phyloP scores from a whole-genome alignment of 495 filamentous ascomycete genomes.

The Elasticomyces elasticus region DNA sequence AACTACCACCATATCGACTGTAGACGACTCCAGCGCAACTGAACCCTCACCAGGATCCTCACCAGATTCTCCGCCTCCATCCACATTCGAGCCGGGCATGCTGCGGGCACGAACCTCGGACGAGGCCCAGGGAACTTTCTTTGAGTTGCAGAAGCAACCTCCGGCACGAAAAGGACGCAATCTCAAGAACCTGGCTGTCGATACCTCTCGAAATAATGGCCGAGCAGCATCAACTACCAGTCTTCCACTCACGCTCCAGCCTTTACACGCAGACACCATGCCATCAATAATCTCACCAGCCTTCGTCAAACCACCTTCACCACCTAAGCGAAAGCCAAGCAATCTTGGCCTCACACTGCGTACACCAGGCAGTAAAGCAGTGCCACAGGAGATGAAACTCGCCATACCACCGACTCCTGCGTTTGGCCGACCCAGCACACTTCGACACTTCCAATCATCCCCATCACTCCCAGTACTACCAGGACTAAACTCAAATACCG shows the following conservation, averaged over 20 bases:
- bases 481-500: constrained; percentile 2
- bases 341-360: constrained; percentile 61
- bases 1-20: constrained; percentile 88
- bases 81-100: constrained; percentile 17
- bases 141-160: constrained; percentile 41
- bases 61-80: constrained; percentile 22
- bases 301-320: constrained; percentile 66
- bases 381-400: constrained; percentile 23
- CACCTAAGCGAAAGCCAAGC: constrained; percentile 64
- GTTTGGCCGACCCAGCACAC: constrained; percentile 26
- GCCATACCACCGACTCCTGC: constrained; percentile 33
- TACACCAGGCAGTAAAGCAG: constrained; percentile 40
- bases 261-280: constrained; percentile 27
- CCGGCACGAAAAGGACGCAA: constrained; percentile 72
- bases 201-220: constrained; percentile 49
- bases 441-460: constrained; percentile 62
- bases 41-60: constrained; percentile 87
- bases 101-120: constrained; percentile 18
- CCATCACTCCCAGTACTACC: constrained; percentile 47
- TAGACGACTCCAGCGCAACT: constrained; percentile 78
- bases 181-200: constrained; percentile 85
- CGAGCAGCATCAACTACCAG: constrained; percentile 31
- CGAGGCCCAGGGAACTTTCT: constrained; percentile 22
- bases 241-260: constrained; percentile 5
- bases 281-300: constrained; percentile 74